Conservation (phyloP, 371 early-diverging fungal species). For the Rhizopus microsporus region DNA sequence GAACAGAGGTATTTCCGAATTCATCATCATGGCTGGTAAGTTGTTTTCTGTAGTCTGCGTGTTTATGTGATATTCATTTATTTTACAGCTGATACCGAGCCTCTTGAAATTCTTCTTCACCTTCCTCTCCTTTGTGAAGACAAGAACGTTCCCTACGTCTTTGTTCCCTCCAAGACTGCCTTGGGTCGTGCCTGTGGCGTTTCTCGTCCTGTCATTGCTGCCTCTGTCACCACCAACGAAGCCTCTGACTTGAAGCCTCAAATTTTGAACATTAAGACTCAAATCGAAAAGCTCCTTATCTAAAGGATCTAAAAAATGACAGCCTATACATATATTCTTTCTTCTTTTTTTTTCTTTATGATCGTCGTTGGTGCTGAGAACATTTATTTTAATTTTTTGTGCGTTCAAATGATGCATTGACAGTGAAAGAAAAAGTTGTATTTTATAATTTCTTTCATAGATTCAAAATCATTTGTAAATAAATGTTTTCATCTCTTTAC, state of each 20-base stretch:
- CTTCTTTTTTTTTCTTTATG: constrained; percentile 36
- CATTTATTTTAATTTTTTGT: constrained; percentile 14
- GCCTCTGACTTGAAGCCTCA: constrained; percentile 93
- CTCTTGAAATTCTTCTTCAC: constrained; percentile 97
- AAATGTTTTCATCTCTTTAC: constrained; percentile 1
- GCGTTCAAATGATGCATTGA: constrained; percentile 41
- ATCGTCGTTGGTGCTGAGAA: constrained; percentile 44
- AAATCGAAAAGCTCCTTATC: constrained; percentile 92
- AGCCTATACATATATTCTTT: constrained; percentile 1
- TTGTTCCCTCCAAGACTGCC: constrained; percentile 95
- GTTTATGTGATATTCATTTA: constrained; percentile 1
- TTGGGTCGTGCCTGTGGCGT: constrained; percentile 99
- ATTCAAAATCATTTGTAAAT: constrained; percentile 3
- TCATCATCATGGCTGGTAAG: constrained; percentile 94
- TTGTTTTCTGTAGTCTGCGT: neutral
- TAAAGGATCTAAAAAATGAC: constrained; percentile 36
- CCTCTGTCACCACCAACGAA: constrained; percentile 95
- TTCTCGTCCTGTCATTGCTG: constrained; percentile 91
- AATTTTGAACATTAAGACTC: constrained; percentile 87
- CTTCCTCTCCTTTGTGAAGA: constrained; percentile 99
- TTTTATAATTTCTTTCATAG: constrained; percentile 14
- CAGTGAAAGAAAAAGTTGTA: constrained; percentile 39
- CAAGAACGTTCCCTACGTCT: constrained; percentile 99
- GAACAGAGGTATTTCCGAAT: constrained; percentile 98
- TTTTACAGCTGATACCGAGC: constrained; percentile 89